Conservation (phyloP, 352 stramenopile species). For the Peronosclerospora sorghi region DNA sequence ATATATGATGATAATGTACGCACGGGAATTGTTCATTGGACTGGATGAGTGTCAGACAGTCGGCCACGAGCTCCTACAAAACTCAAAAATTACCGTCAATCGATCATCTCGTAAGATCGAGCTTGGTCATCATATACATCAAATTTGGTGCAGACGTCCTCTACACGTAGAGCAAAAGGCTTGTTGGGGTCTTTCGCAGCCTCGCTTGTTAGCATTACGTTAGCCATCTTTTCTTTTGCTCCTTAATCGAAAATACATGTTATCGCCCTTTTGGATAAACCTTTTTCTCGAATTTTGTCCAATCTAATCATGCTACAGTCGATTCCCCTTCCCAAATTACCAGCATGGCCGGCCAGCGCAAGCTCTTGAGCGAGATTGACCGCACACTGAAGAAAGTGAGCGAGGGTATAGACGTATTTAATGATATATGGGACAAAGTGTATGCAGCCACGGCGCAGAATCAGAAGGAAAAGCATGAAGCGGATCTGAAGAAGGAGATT, state of each 20-base stretch:
- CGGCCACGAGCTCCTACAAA: slow-evolving; percentile 54
- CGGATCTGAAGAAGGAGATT: slow-evolving; percentile 99
- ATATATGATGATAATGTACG: slow-evolving; percentile 3
- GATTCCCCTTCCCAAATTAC: slow-evolving; percentile 1
- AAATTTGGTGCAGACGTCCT: slow-evolving; percentile 80
- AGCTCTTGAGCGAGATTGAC: slow-evolving; percentile 94
- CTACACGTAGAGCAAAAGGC: slow-evolving; percentile 73
- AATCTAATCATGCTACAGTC: slow-evolving; percentile 3
- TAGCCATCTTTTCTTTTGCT: slow-evolving; percentile 41
- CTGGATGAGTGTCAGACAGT: slow-evolving; percentile 69
- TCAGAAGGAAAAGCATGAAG: slow-evolving; percentile 99
- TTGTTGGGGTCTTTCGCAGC: slow-evolving; percentile 84
- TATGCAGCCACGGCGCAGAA: slow-evolving; percentile 93
- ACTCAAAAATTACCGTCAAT: slow-evolving; percentile 7
- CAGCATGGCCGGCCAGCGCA: slow-evolving; percentile 72
- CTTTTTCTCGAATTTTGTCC: not conserved
- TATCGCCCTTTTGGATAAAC: not conserved
- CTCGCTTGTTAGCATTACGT: slow-evolving; percentile 83
- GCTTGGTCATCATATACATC: slow-evolving; percentile 23
- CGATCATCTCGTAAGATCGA: not conserved
- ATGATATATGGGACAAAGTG: slow-evolving; percentile 99
- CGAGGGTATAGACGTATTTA: slow-evolving; percentile 97
- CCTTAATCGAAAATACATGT: not conserved
- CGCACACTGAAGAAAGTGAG: slow-evolving; percentile 99
- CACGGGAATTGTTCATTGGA: slow-evolving; percentile 63